These are phyloP conservation scores for Metarhizium brunneum DNA, from an alignment of 2,329 filamentous ascomycete species.

Conservation along the genomic window DNA sequence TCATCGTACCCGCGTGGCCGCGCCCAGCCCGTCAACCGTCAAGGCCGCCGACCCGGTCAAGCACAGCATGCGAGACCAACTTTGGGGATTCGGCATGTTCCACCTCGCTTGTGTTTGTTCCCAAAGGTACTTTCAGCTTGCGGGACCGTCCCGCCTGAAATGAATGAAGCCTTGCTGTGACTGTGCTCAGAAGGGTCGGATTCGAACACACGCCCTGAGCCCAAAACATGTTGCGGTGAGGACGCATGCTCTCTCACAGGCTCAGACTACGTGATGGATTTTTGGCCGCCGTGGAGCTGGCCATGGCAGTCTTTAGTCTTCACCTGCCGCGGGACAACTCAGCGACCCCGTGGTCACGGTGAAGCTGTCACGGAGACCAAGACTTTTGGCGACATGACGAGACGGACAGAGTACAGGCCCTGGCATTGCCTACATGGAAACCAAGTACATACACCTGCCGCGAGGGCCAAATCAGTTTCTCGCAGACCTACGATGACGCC, in stretches of 20 bases:
- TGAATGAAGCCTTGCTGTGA: not conserved
- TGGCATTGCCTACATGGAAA: not conserved
- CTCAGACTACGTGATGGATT: not conserved
- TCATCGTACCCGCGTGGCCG: not conserved
- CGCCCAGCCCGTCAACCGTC: not conserved
- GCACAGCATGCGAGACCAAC: not conserved
- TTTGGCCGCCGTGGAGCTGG: not conserved
- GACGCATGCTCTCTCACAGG: not conserved
- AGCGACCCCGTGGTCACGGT: conserved; percentile 1
- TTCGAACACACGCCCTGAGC: not conserved
- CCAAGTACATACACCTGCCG: not conserved
- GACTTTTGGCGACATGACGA: not conserved
- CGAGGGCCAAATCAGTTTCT: not conserved
- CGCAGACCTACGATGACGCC: not conserved
- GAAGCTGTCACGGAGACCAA: not conserved
- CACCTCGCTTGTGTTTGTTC: not conserved
- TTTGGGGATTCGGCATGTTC: not conserved
- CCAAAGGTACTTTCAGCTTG: not conserved
- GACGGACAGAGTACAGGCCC: not conserved
- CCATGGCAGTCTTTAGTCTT: not conserved
- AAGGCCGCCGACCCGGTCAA: not conserved
- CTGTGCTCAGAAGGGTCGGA: not conserved
- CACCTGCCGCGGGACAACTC: not conserved
- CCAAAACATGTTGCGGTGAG: conserved; percentile 3
- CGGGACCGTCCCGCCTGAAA: not conserved